Conservation (phyloP, 441 rosid genomes). For the Adansonia gregorii region DNA sequence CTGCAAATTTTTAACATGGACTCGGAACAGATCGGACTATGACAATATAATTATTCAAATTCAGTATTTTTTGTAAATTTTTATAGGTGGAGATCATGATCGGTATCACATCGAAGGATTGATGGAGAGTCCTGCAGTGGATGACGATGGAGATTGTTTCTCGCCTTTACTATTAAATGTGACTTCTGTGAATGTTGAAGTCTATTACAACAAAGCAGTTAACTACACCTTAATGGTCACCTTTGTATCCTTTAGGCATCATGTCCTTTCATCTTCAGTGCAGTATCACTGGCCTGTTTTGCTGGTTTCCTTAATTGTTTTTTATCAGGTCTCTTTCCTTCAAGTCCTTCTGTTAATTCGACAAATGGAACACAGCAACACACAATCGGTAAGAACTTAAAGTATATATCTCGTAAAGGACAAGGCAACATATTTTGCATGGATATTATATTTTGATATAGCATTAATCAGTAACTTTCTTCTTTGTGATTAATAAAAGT, state of each 20-base stretch:
- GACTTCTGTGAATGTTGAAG: conserved; percentile 91
- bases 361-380: conserved; percentile 98
- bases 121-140: conserved; percentile 94
- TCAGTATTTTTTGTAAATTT: conserved; percentile 28
- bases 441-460: conserved; percentile 6
- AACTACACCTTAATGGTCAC: conserved; percentile 99
- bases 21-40: not conserved
- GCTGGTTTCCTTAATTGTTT: conserved; percentile 59
- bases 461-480: not conserved
- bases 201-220: conserved; percentile 97
- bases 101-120: conserved; percentile 83
- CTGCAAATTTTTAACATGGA: not conserved
- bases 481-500: conserved; percentile 22
- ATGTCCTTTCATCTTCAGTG: conserved; percentile 12
- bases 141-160: conserved; percentile 94
- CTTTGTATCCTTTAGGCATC: conserved; percentile 81
- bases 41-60: not conserved
- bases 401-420: conserved; percentile 22
- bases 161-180: conserved; percentile 83
- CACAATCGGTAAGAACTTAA: conserved; percentile 78
- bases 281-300: conserved; percentile 22
- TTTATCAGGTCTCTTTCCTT: conserved; percentile 81
- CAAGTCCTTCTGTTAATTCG: conserved; percentile 93
- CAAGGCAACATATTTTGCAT: conserved; percentile 24
- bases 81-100: conserved; percentile 73